Evolutionary conservation across 768 basidiomycete genomes (phyloP), one percentile per base, ranked within the genome.

Genomic region (Boletus sp.): DNA sequence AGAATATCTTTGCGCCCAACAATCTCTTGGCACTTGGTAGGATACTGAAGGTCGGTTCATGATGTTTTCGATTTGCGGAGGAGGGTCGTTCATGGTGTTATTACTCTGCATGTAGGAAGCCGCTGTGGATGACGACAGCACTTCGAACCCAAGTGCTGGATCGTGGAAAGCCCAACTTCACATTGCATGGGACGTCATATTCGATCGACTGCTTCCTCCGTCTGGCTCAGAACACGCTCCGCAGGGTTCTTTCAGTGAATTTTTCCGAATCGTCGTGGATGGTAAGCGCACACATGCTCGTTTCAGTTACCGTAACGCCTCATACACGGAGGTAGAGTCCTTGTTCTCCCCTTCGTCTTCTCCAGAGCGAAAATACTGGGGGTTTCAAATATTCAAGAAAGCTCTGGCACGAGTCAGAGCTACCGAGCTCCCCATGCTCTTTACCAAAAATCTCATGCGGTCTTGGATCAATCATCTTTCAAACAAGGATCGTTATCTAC

Each of bases 401-500:
- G 84, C 92, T 8, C 74, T 97, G 39, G 79, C 82, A 15, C 83
- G 84, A 35, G 79, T 91, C 30, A 75, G 79, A 15, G 70, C 82
- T 17, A 72, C 80, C 42, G 86, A 83, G 50, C 77, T 96, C 62
- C 88, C 91, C 0, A 85, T 92, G 80, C 76, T 98, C 33, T 94
- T 99, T 69, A 95, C 91, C 19, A 88, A 87, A 63, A 94, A 97
- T 69, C 90, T 97, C 64, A 94, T 98, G 89, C 86, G 93, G 35
- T 87, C 88, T 35, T 96, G 95, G 92, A 95, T 96, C 55, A 96
- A 96, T 67, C 94, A 98, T 70, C 78, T 99, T 21, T 89, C 92
- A 0, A 86, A 90, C 50, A 79, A 79, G 42, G 95, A 98, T 70
- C 82, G 93, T 47, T 88, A 93, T 67, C 73, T 98, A 43, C 90